Conservation (phyloP, 108 stramenopile genomes). For the Skeletonema tropicum region DNA sequence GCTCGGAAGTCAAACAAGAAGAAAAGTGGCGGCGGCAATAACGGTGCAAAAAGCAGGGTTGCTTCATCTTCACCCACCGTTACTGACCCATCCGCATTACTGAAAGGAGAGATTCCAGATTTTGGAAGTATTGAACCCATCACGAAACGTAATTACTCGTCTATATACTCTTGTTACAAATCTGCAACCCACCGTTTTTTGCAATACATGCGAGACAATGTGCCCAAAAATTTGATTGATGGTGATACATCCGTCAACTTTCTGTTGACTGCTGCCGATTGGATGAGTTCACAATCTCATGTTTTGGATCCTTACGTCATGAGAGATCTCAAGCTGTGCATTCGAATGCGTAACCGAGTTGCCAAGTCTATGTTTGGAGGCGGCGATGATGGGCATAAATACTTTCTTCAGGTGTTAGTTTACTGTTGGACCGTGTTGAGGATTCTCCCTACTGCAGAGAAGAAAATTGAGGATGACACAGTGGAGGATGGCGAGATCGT, state of each 20-base stretch:
- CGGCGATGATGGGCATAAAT: constrained; percentile 50
- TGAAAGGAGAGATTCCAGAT: constrained; percentile 23
- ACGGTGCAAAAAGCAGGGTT: neutral
- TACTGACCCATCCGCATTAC: neutral
- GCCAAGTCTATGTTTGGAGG: constrained; percentile 42
- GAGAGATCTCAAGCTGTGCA: constrained; percentile 46
- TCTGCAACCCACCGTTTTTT: constrained; percentile 42
- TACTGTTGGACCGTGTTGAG: constrained; percentile 47
- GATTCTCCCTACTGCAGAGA: neutral
- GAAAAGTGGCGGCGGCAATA: constrained; percentile 11
- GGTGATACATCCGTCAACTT: constrained; percentile 14
- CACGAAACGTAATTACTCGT: constrained; percentile 12
- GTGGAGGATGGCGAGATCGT: neutral
- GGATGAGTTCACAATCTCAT: constrained; percentile 22
- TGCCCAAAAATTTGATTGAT: constrained; percentile 7
- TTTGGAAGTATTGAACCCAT: constrained; percentile 3
- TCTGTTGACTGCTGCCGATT: constrained; percentile 46
- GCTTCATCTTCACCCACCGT: neutral
- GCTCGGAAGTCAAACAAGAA: constrained; percentile 18
- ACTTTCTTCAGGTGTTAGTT: constrained; percentile 42
- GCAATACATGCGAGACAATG: constrained; percentile 22
- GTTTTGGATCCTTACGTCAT: constrained; percentile 24
- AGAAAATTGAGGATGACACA: constrained; percentile 22
- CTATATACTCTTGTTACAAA: constrained; percentile 52
- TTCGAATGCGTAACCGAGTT: constrained; percentile 42